phyloP scores from a whole-genome alignment of 2,329 filamentous ascomycete genomes.

The Ceratocystis diversiconidia region DNA sequence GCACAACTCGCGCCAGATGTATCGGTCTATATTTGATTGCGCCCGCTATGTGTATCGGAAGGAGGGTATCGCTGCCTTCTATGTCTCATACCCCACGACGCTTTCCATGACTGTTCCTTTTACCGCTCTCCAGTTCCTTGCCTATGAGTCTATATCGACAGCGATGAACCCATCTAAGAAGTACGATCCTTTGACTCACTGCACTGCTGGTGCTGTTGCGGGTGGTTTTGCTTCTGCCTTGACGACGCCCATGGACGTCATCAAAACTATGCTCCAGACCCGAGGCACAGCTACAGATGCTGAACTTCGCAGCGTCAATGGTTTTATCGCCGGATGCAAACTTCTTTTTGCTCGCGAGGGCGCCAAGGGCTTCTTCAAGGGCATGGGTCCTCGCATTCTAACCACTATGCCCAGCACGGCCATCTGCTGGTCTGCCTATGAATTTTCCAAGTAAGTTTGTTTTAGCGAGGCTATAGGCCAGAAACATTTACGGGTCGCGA shows the following conservation, averaged over 20 bases:
- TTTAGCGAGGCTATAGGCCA: neutral
- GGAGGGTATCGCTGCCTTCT: constrained; percentile 85
- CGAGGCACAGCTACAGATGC: constrained; percentile 67
- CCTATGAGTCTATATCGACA: constrained; percentile 93
- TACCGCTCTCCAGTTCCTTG: constrained; percentile 90
- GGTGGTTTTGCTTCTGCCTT: constrained; percentile 87
- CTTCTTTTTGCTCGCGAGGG: constrained; percentile 78
- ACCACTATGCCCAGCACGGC: constrained; percentile 98
- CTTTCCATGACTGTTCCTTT: constrained; percentile 98
- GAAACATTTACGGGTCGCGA: neutral
- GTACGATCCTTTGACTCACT: constrained; percentile 91
- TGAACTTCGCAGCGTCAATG: constrained; percentile 73
- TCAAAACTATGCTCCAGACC: constrained; percentile 95
- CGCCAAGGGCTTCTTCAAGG: constrained; percentile 78
- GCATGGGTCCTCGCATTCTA: constrained; percentile 76
- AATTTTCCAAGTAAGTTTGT: constrained; percentile 50
- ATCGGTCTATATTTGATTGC: constrained; percentile 76
- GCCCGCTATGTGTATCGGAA: constrained; percentile 73
- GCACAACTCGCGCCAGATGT: constrained; percentile 75
- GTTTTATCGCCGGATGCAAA: constrained; percentile 62
- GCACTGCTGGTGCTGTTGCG: constrained; percentile 77
- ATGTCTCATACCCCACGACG: constrained; percentile 95
- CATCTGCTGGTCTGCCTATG: constrained; percentile 87
- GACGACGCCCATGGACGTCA: constrained; percentile 92
- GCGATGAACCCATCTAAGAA: constrained; percentile 71